A percentile compares a stretch with the other conserved stretches of the same genome.
These are phyloP conservation scores for Scedosporium boydii DNA, from an alignment of 2,329 filamentous ascomycete genomes.

Conservation along the genomic window DNA sequence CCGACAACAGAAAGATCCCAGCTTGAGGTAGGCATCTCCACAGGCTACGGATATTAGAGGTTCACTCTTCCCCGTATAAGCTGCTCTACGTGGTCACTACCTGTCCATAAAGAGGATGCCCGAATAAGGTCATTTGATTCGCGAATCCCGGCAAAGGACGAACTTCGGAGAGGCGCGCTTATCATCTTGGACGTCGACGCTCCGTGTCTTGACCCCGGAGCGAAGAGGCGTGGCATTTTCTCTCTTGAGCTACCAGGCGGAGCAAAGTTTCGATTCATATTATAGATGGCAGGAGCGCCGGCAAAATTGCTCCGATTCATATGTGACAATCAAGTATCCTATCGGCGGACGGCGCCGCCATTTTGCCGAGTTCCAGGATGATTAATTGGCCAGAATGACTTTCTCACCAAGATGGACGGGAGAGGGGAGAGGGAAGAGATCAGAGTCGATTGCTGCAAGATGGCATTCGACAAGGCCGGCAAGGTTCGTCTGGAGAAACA, in stretches of 20 bases:
- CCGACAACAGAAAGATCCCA: no score
- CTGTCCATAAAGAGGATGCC: not conserved
- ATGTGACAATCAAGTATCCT: not conserved
- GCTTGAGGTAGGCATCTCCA: no score
- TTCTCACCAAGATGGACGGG: not conserved
- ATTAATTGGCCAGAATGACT: not conserved
- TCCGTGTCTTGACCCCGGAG: not conserved
- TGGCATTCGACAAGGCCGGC: not conserved
- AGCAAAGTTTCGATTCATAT: not conserved
- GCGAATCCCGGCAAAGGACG: not conserved
- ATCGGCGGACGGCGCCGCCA: not conserved
- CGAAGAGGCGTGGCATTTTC: not conserved
- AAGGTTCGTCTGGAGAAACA: not conserved
- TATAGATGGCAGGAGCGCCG: not conserved
- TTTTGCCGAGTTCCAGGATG: slow-evolving; percentile 1
- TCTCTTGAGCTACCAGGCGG: not conserved
- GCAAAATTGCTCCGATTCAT: not conserved
- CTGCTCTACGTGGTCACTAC: not conserved
- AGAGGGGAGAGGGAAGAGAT: not conserved
- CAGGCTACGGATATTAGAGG: no score
- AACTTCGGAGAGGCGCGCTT: not conserved
- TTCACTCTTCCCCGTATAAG: not conserved
- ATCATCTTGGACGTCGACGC: not conserved
- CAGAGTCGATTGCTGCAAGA: not conserved
- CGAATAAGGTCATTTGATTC: not conserved